These are phyloP conservation scores for Apiospora rasikravindrae DNA, from an alignment of 2,329 filamentous ascomycete species.

Conservation along the genomic window DNA sequence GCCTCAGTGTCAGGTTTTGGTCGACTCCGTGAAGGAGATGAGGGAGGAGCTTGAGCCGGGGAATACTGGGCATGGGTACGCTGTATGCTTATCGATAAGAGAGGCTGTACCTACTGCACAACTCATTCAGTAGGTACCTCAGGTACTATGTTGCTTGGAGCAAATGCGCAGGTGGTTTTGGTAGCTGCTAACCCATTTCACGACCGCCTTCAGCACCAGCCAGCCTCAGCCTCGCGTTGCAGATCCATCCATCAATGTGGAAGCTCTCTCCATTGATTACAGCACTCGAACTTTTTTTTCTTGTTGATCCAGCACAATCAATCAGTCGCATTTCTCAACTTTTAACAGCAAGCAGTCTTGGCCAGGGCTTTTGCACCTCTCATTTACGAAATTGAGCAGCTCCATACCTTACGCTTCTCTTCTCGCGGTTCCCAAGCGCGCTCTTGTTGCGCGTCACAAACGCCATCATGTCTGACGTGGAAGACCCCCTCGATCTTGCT, in stretches of 20 bases:
- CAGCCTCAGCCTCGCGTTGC: constrained; percentile 6
- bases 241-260: constrained; percentile 8
- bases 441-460: not conserved
- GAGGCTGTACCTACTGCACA: too few relatives aligned
- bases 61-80: not conserved
- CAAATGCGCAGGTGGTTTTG: not conserved
- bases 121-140: not conserved
- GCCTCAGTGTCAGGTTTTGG: constrained; percentile 2
- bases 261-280: not conserved
- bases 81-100: not conserved
- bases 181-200: not conserved
- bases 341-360: not conserved
- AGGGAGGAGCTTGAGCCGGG: constrained; percentile 1
- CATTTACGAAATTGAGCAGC: not conserved
- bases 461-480: constrained; percentile 59
- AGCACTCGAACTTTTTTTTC: not conserved
- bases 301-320: not conserved
- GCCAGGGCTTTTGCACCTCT: not conserved
- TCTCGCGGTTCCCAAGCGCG: not conserved
- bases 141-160: not conserved
- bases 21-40: not conserved
- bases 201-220: not conserved
- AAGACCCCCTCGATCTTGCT: constrained; percentile 55
- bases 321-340: not conserved
- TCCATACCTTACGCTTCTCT: not conserved